These are phyloP conservation scores for Leccinum griseonigrum DNA, from an alignment of 1,284 basidiomycete genomes.

Conservation along the genomic window DNA sequence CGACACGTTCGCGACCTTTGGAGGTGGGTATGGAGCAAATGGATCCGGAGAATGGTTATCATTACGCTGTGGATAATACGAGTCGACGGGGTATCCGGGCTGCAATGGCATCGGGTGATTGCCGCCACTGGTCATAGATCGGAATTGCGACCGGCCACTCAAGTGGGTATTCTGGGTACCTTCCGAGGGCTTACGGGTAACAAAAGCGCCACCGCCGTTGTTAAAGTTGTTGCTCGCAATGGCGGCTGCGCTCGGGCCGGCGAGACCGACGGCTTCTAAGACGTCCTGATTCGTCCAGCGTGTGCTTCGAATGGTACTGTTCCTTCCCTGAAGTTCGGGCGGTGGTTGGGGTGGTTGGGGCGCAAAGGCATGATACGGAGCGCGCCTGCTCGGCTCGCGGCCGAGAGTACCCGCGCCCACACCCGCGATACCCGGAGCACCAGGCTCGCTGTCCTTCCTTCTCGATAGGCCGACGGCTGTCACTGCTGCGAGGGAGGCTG, in stretches of 20 bases:
- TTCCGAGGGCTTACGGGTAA: slow-evolving; percentile 24
- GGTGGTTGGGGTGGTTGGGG: slow-evolving; percentile 9
- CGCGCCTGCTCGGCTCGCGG: slow-evolving; percentile 32
- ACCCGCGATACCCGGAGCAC: slow-evolving; percentile 39
- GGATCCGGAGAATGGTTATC: slow-evolving; percentile 25
- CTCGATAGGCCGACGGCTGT: slow-evolving; percentile 22
- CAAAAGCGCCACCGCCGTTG: slow-evolving; percentile 3
- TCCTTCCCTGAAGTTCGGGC: slow-evolving; percentile 9
- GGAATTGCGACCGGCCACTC: slow-evolving; percentile 25
- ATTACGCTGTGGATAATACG: slow-evolving; percentile 21
- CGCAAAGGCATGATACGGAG: slow-evolving; percentile 51
- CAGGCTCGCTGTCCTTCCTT: slow-evolving; percentile 31
- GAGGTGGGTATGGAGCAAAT: slow-evolving; percentile 28
- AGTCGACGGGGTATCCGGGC: slow-evolving; percentile 27
- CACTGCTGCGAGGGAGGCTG: slow-evolving; percentile 38
- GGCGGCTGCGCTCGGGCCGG: slow-evolving; percentile 18
- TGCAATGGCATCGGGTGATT: slow-evolving; percentile 20
- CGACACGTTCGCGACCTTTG: slow-evolving; percentile 10
- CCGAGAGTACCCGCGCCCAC: slow-evolving; percentile 41
- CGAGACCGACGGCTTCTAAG: slow-evolving; percentile 31
- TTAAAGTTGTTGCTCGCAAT: slow-evolving; percentile 2
- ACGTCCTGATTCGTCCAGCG: slow-evolving; percentile 26
- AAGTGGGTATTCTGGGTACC: slow-evolving; percentile 23
- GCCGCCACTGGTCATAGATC: slow-evolving; percentile 16
- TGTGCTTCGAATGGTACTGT: slow-evolving; percentile 13